Base-by-base conservation (phyloP, 2,329 filamentous ascomycete species). In the Penicillium verrucosum region DNA sequence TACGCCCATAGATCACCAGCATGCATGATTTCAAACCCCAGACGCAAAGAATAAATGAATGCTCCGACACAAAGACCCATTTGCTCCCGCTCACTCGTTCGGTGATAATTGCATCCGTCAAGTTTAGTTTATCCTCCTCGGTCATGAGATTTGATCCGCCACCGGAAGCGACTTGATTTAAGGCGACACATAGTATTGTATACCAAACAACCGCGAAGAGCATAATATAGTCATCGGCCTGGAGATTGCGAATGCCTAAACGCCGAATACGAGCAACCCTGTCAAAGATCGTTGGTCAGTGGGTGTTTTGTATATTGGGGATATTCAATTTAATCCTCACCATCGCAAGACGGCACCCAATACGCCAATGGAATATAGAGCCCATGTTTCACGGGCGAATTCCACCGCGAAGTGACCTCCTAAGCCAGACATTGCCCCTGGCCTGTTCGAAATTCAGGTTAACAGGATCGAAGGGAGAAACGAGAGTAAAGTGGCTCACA, bases 111-210 rank as follows among this genome's bases (percentile, higher is more conserved):
- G 73, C 59, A 0, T 78, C 74, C 0, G 83, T 83, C 46, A 86
- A 71, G 4, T 67, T 59, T 0, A 70, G 64, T 0, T 72, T 68
- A 29, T 84, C 75, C 16, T 77, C 70, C 0, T 79, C 77, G 18
- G 81, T 75, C 70, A 87, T 83, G 18, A 87, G 75, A 64, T 87
- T 87, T 41, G 81, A 85, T 14, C 79, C 81, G n/a, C 81, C 82
- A 34, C 77, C 73, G 2, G 77, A 75, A 21, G 84, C 75, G 46
- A 85, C 79, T 61, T 78, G 49, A 59, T 85, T 85, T 64, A 86
- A 78, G 8, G 75, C 70, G 25, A 81, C 73, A 54, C 85, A 80
- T 12, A 87, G 70, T 16, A 82, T 68, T 0, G 84, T 86, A 62
- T 85, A 83, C 65, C 80, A 76, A 60, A 84, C 70, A 62, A 82